phyloP scores from a whole-genome alignment of 352 stramenopile genomes.

The Paralagenidium karlingii region DNA sequence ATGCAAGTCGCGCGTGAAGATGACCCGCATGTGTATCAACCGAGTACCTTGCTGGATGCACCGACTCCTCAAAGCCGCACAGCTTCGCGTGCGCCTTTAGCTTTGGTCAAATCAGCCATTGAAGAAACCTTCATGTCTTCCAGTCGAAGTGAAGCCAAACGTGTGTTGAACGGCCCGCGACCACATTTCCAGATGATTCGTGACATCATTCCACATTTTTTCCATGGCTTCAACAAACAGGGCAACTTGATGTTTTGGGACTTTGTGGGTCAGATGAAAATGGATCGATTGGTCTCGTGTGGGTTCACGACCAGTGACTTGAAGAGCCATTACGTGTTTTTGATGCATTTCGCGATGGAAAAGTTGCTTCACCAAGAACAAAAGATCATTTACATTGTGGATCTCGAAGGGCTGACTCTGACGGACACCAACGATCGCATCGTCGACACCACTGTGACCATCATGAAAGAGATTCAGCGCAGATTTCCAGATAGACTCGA shows the following conservation, averaged over 20 bases:
- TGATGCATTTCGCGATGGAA: conserved; percentile 56
- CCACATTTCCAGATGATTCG: conserved; percentile 65
- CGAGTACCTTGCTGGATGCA: no score
- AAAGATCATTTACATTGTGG: conserved; percentile 65
- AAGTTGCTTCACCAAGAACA: conserved; percentile 47
- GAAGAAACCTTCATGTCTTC: conserved; percentile 35
- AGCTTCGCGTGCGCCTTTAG: background rate
- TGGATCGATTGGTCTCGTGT: conserved; percentile 46
- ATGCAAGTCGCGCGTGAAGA: conserved; percentile 44
- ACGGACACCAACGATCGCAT: conserved; percentile 52
- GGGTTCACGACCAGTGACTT: conserved; percentile 66
- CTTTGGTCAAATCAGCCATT: conserved; percentile 51
- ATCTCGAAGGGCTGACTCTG: conserved; percentile 64
- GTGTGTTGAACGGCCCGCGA: conserved; percentile 30
- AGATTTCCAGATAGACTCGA: conserved; percentile 53
- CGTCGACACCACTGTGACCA: conserved; percentile 33
- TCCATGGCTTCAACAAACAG: conserved; percentile 54
- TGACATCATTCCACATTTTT: conserved; percentile 59
- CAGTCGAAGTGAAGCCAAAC: conserved; percentile 28
- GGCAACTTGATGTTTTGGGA: conserved; percentile 67
- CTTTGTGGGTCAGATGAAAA: conserved; percentile 65
- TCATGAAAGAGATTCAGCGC: conserved; percentile 44
- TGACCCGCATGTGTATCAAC: conserved; percentile 11
- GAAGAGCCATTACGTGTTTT: conserved; percentile 62
- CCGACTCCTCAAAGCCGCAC: no score